Conservation (phyloP, 2,329 filamentous ascomycete species). For the Sordariomycetes sp. region DNA sequence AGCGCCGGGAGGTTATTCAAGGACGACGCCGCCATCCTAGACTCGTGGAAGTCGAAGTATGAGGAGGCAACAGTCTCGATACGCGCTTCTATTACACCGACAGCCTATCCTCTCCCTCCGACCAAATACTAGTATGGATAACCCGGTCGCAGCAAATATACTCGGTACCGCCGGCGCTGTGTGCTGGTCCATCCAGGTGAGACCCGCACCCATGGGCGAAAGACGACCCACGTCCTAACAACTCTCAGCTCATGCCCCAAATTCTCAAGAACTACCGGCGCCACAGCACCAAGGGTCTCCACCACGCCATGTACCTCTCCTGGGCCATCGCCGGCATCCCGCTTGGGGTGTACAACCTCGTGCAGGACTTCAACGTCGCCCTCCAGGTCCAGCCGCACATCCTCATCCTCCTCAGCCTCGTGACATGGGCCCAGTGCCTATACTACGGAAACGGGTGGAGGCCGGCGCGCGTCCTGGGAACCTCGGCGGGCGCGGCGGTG, state of each 20-base stretch:
- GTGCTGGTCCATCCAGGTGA: constrained; percentile 9
- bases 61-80: background rate
- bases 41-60: background rate
- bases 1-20: too few species aligned
- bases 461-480: background rate
- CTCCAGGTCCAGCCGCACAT: constrained; percentile 18
- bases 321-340: constrained; percentile 10
- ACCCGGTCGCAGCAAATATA: constrained; percentile 9
- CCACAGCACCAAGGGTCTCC: constrained; percentile 7
- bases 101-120: background rate
- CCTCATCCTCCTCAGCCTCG: constrained; percentile 15
- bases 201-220: background rate
- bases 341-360: constrained; percentile 15
- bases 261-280: constrained; percentile 9
- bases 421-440: constrained; percentile 17
- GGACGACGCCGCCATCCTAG: background rate
- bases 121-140: constrained; percentile 5
- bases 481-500: background rate
- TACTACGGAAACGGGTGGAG: constrained; percentile 12
- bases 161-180: constrained; percentile 9
- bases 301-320: constrained; percentile 8
- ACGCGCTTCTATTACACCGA: background rate
- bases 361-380: constrained; percentile 15
- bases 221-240: background rate
- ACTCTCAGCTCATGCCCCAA: constrained; percentile 9